Base-by-base conservation (phyloP, 2,329 filamentous ascomycete genomes). In the Drechmeria coniospora region DNA sequence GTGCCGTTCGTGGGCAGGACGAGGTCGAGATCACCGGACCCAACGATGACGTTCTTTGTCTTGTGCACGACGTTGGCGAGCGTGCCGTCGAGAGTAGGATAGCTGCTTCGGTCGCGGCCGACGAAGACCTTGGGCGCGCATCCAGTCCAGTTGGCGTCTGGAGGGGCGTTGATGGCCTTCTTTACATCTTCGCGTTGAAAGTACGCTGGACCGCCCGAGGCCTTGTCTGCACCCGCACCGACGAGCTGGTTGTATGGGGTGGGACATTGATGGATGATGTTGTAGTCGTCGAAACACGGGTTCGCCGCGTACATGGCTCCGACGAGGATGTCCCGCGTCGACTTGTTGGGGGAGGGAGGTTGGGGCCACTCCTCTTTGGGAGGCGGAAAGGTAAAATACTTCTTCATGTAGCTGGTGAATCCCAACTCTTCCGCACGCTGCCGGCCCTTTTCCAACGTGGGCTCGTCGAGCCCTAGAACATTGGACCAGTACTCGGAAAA, bases 281-380 rank as follows among this genome's bases (percentile, higher is more conserved):
- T 65, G 53, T 83, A 84, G 16, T 78, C 54, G 45, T 82, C 67
- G 51, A 75, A 86, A 56, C 80, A 86, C 0, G 79, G 79, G 52
- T 86, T 86, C 23, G 73, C 51, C 3, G 54, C 42, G n/a, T 57
- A 41, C 5, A 63, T 61, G 21, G 73, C 76, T 2, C 60, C 42
- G 39, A 56, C 55, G 26, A 80, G 65, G 27, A 68, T 55, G 34
- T 57, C 47, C 41, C 61, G 73, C 15, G 78, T 43, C 28, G 59
- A 53, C 44, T 30, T 75, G 81, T 11, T 56, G 58, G 1, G 54
- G 43, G 1, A 50, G 49, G 20, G 44, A 39, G 0, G 32, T 34
- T 20, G 49, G 45, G 0, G 29, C 35, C 16, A 49, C 47, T 22
- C 56, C 37, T 16, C 52, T 46, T 31, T 57, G 49, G 24, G 51